These are phyloP conservation scores for Tuber borchii DNA, from an alignment of 495 filamentous ascomycete species.

Conservation along the genomic window DNA sequence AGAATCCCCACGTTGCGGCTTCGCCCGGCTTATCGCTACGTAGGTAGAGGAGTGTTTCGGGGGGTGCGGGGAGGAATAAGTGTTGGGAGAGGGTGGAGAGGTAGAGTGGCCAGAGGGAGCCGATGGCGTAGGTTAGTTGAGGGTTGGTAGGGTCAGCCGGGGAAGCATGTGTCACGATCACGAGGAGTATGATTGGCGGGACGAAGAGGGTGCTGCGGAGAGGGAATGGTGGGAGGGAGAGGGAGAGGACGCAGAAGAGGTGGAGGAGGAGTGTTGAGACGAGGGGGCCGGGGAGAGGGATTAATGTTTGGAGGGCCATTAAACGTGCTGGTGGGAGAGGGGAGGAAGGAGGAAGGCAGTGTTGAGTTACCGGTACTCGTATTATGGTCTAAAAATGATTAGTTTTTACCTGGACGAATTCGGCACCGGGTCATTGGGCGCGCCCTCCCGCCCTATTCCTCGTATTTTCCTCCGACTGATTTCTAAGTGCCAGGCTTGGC, in stretches of 20 bases:
- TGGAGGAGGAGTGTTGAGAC: background rate
- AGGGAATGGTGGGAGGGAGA: background rate
- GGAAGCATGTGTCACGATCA: background rate
- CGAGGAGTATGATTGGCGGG: background rate
- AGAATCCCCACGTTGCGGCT: conserved; percentile 23
- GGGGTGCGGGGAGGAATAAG: conserved; percentile 16
- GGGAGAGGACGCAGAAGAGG: background rate
- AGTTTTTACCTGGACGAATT: background rate
- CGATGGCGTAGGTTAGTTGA: conserved; percentile 26
- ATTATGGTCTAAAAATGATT: background rate
- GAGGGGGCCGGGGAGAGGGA: background rate
- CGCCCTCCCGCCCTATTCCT: background rate
- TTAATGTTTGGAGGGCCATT: background rate
- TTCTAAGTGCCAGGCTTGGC: background rate
- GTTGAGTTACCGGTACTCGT: too few relatives aligned
- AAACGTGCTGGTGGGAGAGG: background rate
- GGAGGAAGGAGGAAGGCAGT: background rate
- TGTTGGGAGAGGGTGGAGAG: conserved; percentile 27
- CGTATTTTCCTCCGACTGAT: background rate
- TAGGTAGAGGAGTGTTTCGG: conserved; percentile 21
- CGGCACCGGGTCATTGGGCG: background rate
- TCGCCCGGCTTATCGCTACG: conserved; percentile 20
- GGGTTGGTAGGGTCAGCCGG: conserved; percentile 10
- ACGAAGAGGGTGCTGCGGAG: background rate
- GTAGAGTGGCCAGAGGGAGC: conserved; percentile 28